Evolutionary conservation across 1,284 basidiomycete species (phyloP).

Genomic region (Ganoderma boninense): DNA sequence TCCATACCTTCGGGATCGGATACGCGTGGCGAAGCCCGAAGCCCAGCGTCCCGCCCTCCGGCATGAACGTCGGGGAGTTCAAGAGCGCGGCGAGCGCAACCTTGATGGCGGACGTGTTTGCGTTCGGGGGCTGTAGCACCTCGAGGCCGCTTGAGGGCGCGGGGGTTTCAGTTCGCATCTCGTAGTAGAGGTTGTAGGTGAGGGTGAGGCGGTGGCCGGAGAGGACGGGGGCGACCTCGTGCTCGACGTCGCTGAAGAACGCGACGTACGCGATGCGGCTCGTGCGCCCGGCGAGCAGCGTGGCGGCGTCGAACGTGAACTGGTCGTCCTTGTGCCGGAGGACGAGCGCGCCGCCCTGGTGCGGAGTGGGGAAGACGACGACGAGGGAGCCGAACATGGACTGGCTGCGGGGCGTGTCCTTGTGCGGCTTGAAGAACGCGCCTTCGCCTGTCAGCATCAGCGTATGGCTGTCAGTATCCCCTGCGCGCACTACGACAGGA

Average conservation of each 20-base stretch:
- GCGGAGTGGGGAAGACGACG: conserved; percentile 48
- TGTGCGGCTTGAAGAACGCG: conserved; percentile 52
- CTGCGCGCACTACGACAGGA: too few species aligned
- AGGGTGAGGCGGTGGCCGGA: conserved; percentile 53
- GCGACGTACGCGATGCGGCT: conserved; percentile 43
- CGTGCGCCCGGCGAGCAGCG: conserved; percentile 31
- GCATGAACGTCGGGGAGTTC: conserved; percentile 34
- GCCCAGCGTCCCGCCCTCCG: conserved; percentile 45
- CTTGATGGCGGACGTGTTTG: not conserved
- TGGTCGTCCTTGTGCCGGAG: conserved; percentile 41
- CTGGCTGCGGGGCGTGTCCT: conserved; percentile 45
- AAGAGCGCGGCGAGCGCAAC: conserved; percentile 31
- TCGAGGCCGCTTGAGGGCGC: not conserved
- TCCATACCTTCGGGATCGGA: conserved; percentile 5
- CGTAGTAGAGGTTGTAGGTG: conserved; percentile 50
- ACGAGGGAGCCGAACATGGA: conserved; percentile 50
- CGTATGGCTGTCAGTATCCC: not conserved
- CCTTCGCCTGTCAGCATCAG: conserved; percentile 32
- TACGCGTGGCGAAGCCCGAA: conserved; percentile 49
- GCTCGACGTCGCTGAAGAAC: conserved; percentile 55
- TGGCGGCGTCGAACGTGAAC: conserved; percentile 44
- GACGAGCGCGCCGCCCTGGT: conserved; percentile 49
- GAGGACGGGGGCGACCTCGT: conserved; percentile 51
- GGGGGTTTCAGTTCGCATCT: too few species aligned
- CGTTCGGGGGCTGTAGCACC: conserved; percentile 3